Conservation (phyloP, 192 early-diverging fungal genomes). For the Pilobolus umbonatus region DNA sequence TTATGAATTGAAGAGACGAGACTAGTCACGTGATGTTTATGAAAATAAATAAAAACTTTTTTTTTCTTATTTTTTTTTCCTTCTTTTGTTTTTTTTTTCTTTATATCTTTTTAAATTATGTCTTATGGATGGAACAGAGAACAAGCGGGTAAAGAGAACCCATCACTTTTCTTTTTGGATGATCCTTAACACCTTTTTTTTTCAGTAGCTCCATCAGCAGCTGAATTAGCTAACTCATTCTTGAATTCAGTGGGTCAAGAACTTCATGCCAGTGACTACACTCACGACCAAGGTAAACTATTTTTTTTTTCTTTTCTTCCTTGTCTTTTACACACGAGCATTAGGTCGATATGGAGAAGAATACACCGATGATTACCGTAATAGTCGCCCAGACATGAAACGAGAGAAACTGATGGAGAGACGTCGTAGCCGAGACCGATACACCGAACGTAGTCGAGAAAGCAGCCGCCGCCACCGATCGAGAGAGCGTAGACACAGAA, state of each 20-base stretch:
- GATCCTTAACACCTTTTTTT: neutral
- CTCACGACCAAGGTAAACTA: constrained; percentile 3
- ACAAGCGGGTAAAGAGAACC: constrained; percentile 10
- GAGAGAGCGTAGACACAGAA: constrained; percentile 29
- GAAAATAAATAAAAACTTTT: neutral
- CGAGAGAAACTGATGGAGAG: neutral
- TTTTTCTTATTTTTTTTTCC: neutral
- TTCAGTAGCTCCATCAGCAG: constrained; percentile 1
- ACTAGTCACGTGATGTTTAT: neutral
- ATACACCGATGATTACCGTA: constrained; percentile 13
- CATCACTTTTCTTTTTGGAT: neutral
- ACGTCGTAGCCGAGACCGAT: constrained; percentile 7
- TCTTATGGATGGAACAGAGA: constrained; percentile 11
- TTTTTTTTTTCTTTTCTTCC: neutral
- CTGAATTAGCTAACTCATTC: constrained; percentile 12
- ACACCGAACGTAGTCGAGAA: constrained; percentile 20
- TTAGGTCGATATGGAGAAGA: constrained; percentile 1
- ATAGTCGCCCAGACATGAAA: constrained; percentile 5
- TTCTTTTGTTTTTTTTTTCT: neutral
- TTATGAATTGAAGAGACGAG: constrained; percentile 3
- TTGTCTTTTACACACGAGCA: neutral
- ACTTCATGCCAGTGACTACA: constrained; percentile 5
- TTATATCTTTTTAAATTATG: constrained; percentile 3
- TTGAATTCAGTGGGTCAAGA: constrained; percentile 11
- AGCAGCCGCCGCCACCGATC: constrained; percentile 27